phyloP scores from a whole-genome alignment of 805 yeast species.

The Pachysolen tannophilus region DNA sequence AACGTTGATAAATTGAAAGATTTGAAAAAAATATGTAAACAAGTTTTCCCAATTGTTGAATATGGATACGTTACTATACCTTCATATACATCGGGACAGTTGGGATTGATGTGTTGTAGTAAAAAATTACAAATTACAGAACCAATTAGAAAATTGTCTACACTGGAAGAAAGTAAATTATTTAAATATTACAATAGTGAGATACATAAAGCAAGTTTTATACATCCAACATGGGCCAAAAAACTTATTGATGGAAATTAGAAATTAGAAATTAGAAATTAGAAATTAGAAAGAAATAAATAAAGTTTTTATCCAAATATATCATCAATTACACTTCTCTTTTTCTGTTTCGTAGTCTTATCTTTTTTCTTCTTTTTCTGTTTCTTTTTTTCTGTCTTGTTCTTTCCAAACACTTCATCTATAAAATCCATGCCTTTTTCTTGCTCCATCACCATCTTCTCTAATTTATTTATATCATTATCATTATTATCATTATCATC shows the following conservation, averaged over 20 bases:
- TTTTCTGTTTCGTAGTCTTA: constrained; percentile 36
- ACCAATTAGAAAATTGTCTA: constrained; percentile 62
- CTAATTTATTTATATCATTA: constrained; percentile 11
- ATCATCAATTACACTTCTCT: constrained; percentile 58
- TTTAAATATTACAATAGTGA: constrained; percentile 77
- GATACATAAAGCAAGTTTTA: constrained; percentile 84
- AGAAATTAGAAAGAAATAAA: no score
- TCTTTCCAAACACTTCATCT: constrained; percentile 10
- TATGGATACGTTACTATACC: constrained; percentile 92
- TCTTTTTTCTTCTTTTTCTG: constrained; percentile 13
- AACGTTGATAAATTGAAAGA: constrained; percentile 79
- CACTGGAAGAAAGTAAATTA: constrained; percentile 52
- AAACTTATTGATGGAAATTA: constrained; percentile 1
- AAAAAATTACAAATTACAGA: constrained; percentile 59
- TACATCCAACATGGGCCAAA: constrained; percentile 83
- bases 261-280: no score
- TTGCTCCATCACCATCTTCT: constrained; percentile 7
- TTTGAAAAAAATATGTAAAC: constrained; percentile 72
- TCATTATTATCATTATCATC: constrained; percentile 12
- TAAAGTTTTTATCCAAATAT: no score
- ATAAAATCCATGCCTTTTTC: constrained; percentile 3
- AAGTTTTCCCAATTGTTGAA: constrained; percentile 86
- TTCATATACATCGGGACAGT: constrained; percentile 94
- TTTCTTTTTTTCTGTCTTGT: constrained; percentile 9
- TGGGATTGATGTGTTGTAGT: constrained; percentile 96